Evolutionary conservation across 495 filamentous ascomycete genomes (phyloP), one percentile per base, ranked within the genome.

Genomic region (Mycothermus thermophilus): DNA sequence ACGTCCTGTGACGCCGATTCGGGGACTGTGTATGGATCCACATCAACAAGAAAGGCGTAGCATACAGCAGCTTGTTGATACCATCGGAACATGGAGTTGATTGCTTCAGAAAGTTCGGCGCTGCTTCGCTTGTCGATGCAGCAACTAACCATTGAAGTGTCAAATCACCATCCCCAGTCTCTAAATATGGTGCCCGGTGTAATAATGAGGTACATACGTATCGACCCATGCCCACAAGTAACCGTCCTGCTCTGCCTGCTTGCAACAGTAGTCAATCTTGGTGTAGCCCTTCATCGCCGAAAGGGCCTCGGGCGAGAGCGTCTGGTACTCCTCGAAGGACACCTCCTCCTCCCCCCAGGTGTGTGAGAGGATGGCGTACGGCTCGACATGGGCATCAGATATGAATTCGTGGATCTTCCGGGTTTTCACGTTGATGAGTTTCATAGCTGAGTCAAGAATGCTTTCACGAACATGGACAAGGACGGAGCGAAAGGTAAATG

Each of bases 131-230:
- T n/a, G 4, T n/a, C 9, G 15, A 36, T 19, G 8, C 16, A 25
- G 3, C 14, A 19, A 3, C 9, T 14, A 4, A 27, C 25, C 4
- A 27, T 4, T 4, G 25, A 27, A n/a, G 13, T 12, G 4, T 9
- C 4, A 3, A 27, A 9, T 5, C 10, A n/a, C 9, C 25, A 9
- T 9, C 11, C n/a, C 14, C 8, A 14, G 27, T 25, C 24, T 13
- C 14, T 27, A n/a, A 9, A 36, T 19, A 4, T 40, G 33, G 5
- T 42, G 43, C 52, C 47, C 51, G 9, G 50, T 42, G n/a, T n/a
- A n/a, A n/a, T n/a, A n/a, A n/a, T n/a, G n/a, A n/a, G 34, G 15
- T 8, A 27, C 27, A 8, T 14, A 41, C 30, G 38, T 41, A 9
- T 47, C 41, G 1, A 41, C 23, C 44, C 44, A 47, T 1, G 18